Base-by-base conservation (phyloP, 495 filamentous ascomycete species). In the Bacidia gigantensis region DNA sequence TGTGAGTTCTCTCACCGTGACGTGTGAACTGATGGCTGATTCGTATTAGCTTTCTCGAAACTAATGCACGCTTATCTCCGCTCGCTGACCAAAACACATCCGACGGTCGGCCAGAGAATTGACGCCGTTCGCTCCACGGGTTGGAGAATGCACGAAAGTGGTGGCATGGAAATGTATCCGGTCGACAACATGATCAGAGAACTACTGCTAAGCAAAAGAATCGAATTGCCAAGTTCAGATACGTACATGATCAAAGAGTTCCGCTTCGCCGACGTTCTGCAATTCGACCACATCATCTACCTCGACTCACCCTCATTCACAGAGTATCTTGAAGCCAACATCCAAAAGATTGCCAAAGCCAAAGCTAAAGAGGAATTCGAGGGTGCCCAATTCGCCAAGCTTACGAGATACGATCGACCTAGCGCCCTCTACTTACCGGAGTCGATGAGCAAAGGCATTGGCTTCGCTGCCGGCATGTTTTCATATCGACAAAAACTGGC, bases 241-340 rank as follows among this genome's bases (percentile, higher is more conserved):
- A 35, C 29, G 5, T 35, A 7, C 14, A 14, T 7, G 7, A 35
- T 35, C 5, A 14, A 5, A 14, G 9, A 51, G 3, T 51, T 51
- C n/a, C 26, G 26, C 17, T 51, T 51, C 17, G 29, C 22, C 9
- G 49, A 51, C 20, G 14, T 42, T 1, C 21, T 51, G 29, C 18
- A 51, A 25, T 43, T 51, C 24, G 49, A 51, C 41, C 49, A 51
- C 17, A 23, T 51, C 21, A 51, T 51, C 7, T 51, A 51, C 49
- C 25, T 51, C 29, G 41, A 51, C 32, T 51, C 49, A 3, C 49
- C 49, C 1, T 3, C 14, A 1, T 51, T 51, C 17, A n/a, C 3
- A 11, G n/a, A 43, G 11, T 41, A 51, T 23, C 49, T 51, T n/a
- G 49, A 43, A 42, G 29, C 39, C 14, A 51, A 51, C 35, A 51